Conservation (phyloP, 805 yeast species). For the Suhomyces prunicola region DNA sequence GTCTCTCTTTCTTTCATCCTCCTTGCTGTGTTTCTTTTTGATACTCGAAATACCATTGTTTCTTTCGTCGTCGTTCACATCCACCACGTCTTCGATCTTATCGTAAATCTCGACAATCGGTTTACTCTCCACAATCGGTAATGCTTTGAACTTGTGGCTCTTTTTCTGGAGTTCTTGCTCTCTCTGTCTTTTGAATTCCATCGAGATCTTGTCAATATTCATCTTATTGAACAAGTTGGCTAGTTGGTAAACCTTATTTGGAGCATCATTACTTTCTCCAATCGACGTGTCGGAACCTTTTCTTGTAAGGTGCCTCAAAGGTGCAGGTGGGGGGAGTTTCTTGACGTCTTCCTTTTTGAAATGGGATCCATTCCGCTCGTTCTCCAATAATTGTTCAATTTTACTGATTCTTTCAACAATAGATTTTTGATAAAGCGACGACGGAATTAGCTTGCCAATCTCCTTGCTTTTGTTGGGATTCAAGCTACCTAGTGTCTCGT, state of each 20-base stretch:
- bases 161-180: conserved; percentile 67
- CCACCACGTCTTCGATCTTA: conserved; percentile 85
- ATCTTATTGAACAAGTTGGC: conserved; percentile 68
- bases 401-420: conserved; percentile 15
- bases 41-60: conserved; percentile 3
- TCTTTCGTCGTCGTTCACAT: conserved; percentile 28
- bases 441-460: conserved; percentile 16
- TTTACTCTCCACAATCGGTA: conserved; percentile 67
- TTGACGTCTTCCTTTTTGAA: conserved; percentile 6
- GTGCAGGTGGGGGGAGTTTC: conserved; percentile 13
- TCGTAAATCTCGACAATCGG: conserved; percentile 92
- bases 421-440: conserved; percentile 19
- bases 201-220: conserved; percentile 76
- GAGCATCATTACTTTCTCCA: conserved; percentile 3
- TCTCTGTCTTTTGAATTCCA: conserved; percentile 84
- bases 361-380: conserved; percentile 9
- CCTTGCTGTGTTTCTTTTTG: neutral
- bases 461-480: conserved; percentile 10
- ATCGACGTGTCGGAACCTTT: conserved; percentile 3
- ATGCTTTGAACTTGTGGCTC: conserved; percentile 61
- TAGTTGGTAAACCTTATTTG: conserved; percentile 53
- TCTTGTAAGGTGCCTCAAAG: conserved; percentile 12
- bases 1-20: neutral
- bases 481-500: neutral
- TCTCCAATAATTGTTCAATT: conserved; percentile 14